Base-by-base conservation (phyloP, 1,284 basidiomycete genomes). In the Sporisorium reilianum region DNA sequence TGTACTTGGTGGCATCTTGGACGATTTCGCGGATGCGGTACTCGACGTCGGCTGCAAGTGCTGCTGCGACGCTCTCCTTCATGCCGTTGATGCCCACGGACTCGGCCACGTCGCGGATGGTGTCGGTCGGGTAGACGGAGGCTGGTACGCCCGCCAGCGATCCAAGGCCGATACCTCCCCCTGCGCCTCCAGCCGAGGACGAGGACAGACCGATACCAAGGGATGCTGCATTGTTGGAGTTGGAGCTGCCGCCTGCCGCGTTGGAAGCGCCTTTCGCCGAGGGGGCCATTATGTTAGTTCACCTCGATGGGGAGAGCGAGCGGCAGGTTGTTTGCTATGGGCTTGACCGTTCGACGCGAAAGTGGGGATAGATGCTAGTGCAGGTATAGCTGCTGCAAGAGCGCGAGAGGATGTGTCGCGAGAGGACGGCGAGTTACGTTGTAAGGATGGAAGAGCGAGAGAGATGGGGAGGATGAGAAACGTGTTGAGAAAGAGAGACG, bases 1-100 rank as follows among this genome's bases (percentile, higher is more conserved):
- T 98, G 85, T 97, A 99, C 67, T 95, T 93, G 25, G 93, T 90
- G 11, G 96, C 95, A 88, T 98, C 95, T 91, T 97, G 93, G 67
- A 95, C 89, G 46, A 96, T 90, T 84, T 96, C 93, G 84, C 96
- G 94, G 82, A 98, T 90, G 64, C 97, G 89, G 86, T 98, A 97
- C 85, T 99, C 96, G 44, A 98, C 94, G 87, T 99, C 97, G 69
- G 93, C 94, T 2, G 96, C 95, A 18, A 99, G 88, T 0, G 93
- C 89, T 20, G 90, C 90, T 2, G 94, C 92, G 12, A 97, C 92
- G 7, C 89, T 85, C 61, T 95, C 93, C 1, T 93, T 88, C 45
- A 99, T 86, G 48, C 87, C 91, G n/a, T 90, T 87, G 64, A 98
- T 90, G 51, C 91, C 91, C 30, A 97, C 86, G 0, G 92, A 91